These are phyloP conservation scores for Euphorbia peplus DNA, from an alignment of 345 rosid species.

Conservation along the genomic window DNA sequence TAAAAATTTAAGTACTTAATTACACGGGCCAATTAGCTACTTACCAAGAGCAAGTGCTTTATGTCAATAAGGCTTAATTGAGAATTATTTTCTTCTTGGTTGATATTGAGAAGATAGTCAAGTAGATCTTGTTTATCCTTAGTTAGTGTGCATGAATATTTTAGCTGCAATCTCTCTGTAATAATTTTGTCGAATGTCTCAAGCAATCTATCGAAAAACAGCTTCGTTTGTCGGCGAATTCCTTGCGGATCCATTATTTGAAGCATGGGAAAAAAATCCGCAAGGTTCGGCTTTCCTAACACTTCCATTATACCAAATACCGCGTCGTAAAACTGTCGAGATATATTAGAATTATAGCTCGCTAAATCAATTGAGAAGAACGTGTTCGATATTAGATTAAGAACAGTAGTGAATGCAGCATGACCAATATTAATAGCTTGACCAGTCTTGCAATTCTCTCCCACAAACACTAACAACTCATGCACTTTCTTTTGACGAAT, in stretches of 20 bases:
- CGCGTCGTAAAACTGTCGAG: slow-evolving; percentile 33
- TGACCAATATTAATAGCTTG: slow-evolving; percentile 29
- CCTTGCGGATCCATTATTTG: slow-evolving; percentile 30
- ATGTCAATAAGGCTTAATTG: slow-evolving; percentile 17
- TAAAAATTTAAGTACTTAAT: too few relatives aligned
- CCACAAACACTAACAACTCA: slow-evolving; percentile 6
- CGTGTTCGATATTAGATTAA: background rate
- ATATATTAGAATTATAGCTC: background rate
- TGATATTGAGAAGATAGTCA: slow-evolving; percentile 32
- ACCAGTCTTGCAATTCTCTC: background rate
- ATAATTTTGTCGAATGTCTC: slow-evolving; percentile 22
- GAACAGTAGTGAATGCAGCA: slow-evolving; percentile 32
- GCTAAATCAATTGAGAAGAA: background rate
- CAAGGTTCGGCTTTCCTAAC: slow-evolving; percentile 37
- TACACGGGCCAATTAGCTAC: slow-evolving; percentile 11
- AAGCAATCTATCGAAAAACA: slow-evolving; percentile 8
- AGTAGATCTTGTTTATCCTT: slow-evolving; percentile 26
- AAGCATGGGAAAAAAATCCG: background rate
- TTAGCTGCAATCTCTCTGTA: slow-evolving; percentile 26
- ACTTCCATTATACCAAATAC: slow-evolving; percentile 35
- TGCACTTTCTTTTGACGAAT: slow-evolving; percentile 13
- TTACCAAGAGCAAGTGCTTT: slow-evolving; percentile 32
- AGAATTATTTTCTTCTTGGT: slow-evolving; percentile 10
- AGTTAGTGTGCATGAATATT: background rate
- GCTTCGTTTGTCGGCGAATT: slow-evolving; percentile 15